Evolutionary conservation across 352 stramenopile genomes (phyloP).

Genomic region (Phytophthora chlamydospora): DNA sequence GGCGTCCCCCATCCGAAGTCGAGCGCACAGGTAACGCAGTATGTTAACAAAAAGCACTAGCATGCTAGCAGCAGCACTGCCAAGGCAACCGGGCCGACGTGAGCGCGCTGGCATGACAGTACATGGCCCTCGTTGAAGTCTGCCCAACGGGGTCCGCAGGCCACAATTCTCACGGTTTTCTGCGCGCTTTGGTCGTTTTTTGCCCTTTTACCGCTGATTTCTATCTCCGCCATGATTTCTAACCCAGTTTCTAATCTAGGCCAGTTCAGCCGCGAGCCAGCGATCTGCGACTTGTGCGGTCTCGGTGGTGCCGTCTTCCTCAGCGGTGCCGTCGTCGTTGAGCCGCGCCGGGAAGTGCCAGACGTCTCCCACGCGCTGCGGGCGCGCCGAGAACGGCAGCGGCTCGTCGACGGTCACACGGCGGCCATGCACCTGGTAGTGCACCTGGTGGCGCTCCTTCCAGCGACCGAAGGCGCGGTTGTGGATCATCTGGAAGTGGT

Average conservation of each 20-base stretch:
- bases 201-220: not conserved
- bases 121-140: too few species aligned
- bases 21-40: too few species aligned
- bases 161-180: too few species aligned
- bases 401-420: slow-evolving; percentile 62
- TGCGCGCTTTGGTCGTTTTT: not conserved
- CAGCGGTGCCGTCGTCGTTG: slow-evolving; percentile 8
- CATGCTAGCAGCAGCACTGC: too few species aligned
- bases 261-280: slow-evolving; percentile 61
- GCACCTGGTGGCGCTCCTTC: slow-evolving; percentile 97
- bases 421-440: slow-evolving; percentile 82
- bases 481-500: slow-evolving; percentile 99
- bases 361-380: slow-evolving; percentile 56
- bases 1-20: too few species aligned
- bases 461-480: slow-evolving; percentile 94
- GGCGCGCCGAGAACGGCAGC: slow-evolving; percentile 57
- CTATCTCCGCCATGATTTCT: slow-evolving; percentile 12
- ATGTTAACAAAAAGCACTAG: too few species aligned
- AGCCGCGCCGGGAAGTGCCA: slow-evolving; percentile 71
- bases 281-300: slow-evolving; percentile 26
- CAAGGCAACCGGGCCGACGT: too few species aligned
- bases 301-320: slow-evolving; percentile 7
- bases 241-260: slow-evolving; percentile 19
- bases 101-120: too few species aligned
- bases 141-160: too few species aligned